These are phyloP conservation scores for Asterophora lycoperdoides DNA, from an alignment of 768 basidiomycete genomes.

Conservation along the genomic window DNA sequence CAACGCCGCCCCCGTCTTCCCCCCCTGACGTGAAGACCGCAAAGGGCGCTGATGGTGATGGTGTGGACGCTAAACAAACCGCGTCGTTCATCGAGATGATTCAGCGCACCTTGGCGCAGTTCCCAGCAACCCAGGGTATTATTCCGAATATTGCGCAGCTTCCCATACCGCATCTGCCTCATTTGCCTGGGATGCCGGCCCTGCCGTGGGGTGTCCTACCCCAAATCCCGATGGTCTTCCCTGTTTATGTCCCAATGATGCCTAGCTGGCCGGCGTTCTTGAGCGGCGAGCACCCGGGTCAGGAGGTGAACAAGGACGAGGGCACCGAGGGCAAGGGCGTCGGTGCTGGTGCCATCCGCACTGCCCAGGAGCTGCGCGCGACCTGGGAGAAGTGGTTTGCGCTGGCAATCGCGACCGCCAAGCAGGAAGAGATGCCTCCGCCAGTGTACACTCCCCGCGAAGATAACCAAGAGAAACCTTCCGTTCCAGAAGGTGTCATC, in stretches of 20 bases:
- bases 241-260: slow-evolving; percentile 66
- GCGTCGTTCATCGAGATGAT: slow-evolving; percentile 65
- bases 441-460: slow-evolving; percentile 71
- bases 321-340: slow-evolving; percentile 29
- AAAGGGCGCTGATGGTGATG: slow-evolving; percentile 9
- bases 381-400: slow-evolving; percentile 78
- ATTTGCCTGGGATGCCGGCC: slow-evolving; percentile 63
- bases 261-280: slow-evolving; percentile 64
- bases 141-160: slow-evolving; percentile 43
- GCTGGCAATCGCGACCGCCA: slow-evolving; percentile 45
- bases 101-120: slow-evolving; percentile 67
- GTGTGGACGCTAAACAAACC: slow-evolving; percentile 42
- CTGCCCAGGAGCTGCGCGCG: slow-evolving; percentile 60
- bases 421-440: slow-evolving; percentile 55
- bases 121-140: slow-evolving; percentile 51
- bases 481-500: slow-evolving; percentile 5
- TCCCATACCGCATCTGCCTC: slow-evolving; percentile 56
- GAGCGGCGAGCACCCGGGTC: slow-evolving; percentile 38
- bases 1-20: slow-evolving; percentile 26
- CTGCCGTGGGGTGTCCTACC: slow-evolving; percentile 60
- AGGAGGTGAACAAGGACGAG: slow-evolving; percentile 25
- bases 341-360: slow-evolving; percentile 40
- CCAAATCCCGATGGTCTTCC: slow-evolving; percentile 75
- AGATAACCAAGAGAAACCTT: slow-evolving; percentile 16
- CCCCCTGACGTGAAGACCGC: slow-evolving; percentile 10